Conservation (phyloP, 2,329 filamentous ascomycete species). For the Rhynchosporium secalis region DNA sequence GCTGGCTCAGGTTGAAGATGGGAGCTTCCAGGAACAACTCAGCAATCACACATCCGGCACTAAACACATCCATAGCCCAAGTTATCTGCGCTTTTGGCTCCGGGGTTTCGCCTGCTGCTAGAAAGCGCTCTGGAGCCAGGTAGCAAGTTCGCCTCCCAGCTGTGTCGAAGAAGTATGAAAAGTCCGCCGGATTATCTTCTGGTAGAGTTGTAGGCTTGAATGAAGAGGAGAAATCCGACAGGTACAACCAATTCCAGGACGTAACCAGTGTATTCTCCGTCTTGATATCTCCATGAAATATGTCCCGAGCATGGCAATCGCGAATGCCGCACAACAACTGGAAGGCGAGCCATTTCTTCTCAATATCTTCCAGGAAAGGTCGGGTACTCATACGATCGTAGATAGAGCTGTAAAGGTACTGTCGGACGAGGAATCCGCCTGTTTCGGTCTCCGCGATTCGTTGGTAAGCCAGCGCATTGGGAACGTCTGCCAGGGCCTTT, state of each 20-base stretch:
- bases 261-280: slow-evolving; percentile 96
- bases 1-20: slow-evolving; percentile 95
- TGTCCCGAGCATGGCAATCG: slow-evolving; percentile 83
- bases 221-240: slow-evolving; percentile 93
- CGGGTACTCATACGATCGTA: slow-evolving; percentile 97
- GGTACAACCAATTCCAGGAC: slow-evolving; percentile 98
- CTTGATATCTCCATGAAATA: slow-evolving; percentile 98
- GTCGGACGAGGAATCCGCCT: slow-evolving; percentile 89
- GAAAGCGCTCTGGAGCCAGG: slow-evolving; percentile 88
- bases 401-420: slow-evolving; percentile 93
- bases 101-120: slow-evolving; percentile 66
- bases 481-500: slow-evolving; percentile 74
- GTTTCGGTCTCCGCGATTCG: slow-evolving; percentile 88
- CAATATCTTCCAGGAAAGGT: slow-evolving; percentile 93
- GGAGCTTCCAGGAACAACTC: slow-evolving; percentile 93
- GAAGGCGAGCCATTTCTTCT: slow-evolving; percentile 98
- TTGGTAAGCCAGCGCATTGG: slow-evolving; percentile 89
- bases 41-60: slow-evolving; percentile 92
- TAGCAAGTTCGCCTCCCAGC: slow-evolving; percentile 92
- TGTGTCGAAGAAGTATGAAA: slow-evolving; percentile 96
- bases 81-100: slow-evolving; percentile 64
- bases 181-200: slow-evolving; percentile 95
- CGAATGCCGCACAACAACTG: slow-evolving; percentile 89
- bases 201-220: slow-evolving; percentile 94
- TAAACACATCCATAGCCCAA: slow-evolving; percentile 99